A percentile compares a stretch with the other conserved stretches of the same genome.
These are phyloP conservation scores for Alternaria arbusti DNA, from an alignment of 2,329 filamentous ascomycete genomes.

Conservation along the genomic window DNA sequence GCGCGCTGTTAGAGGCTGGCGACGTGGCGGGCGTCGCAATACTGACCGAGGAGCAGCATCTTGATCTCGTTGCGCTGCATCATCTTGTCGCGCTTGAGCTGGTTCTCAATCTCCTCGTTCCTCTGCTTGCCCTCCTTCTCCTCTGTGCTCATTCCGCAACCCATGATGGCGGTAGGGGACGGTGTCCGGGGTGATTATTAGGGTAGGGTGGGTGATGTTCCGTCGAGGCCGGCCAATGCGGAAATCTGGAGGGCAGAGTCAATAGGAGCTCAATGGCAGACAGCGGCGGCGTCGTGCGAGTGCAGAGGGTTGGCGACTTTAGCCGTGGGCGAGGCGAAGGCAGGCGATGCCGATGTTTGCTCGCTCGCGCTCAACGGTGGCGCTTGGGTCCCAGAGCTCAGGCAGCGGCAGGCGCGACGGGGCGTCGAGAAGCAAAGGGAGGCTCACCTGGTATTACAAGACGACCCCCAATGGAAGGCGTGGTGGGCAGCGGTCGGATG, in stretches of 20 bases:
- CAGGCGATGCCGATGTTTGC: slow-evolving; percentile 12
- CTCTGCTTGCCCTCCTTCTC: slow-evolving; percentile 99
- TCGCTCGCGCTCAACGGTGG: slow-evolving; percentile 5
- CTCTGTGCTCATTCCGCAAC: slow-evolving; percentile 99
- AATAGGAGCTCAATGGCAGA: slow-evolving; percentile 5
- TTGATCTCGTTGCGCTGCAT: slow-evolving; percentile 99
- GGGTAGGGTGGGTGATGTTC: slow-evolving; percentile 34
- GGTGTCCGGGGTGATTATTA: slow-evolving; percentile 32
- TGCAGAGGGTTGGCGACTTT: slow-evolving; percentile 5
- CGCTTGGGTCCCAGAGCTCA: slow-evolving; percentile 11
- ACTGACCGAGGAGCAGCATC: slow-evolving; percentile 96
- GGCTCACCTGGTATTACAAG: slow-evolving; percentile 42
- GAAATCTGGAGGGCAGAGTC: slow-evolving; percentile 29
- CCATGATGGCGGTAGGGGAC: slow-evolving; percentile 71
- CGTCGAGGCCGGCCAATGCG: slow-evolving; percentile 45
- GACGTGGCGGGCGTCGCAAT: slow-evolving; percentile 14
- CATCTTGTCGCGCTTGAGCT: slow-evolving; percentile 98
- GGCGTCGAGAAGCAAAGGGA: not conserved
- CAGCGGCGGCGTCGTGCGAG: not conserved
- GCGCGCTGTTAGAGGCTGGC: slow-evolving; percentile 35
- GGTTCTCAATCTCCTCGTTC: slow-evolving; percentile 99
- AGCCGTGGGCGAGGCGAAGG: slow-evolving; percentile 1
- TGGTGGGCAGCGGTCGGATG: slow-evolving; percentile 2
- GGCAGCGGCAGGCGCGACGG: slow-evolving; percentile 12
- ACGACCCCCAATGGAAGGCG: slow-evolving; percentile 10